Percentiles rank a stretch among this genome's conserved stretches.
Conservation (phyloP, 257 asterid species). For the Apocynum venetum region DNA sequence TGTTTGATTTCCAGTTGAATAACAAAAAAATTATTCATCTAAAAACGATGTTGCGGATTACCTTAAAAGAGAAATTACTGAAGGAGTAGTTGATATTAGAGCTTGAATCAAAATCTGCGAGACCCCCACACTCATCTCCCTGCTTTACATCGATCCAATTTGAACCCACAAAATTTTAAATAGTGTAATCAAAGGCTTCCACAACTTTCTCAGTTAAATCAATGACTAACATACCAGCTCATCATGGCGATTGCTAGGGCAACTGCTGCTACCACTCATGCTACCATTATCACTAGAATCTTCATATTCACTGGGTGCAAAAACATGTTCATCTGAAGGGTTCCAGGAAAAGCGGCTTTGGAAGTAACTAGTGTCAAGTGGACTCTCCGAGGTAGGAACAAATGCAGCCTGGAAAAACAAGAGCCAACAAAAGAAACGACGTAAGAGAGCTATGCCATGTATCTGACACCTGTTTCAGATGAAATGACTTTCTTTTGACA, state of each 20-base stretch:
- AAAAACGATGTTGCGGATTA: slow-evolving; percentile 12
- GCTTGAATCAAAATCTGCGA: slow-evolving; percentile 64
- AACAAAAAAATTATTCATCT: not conserved
- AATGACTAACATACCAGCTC: slow-evolving; percentile 53
- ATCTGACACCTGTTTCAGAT: not conserved
- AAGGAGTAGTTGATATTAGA: slow-evolving; percentile 76
- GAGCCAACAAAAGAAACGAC: not conserved
- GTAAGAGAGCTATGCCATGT: not conserved
- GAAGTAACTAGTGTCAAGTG: slow-evolving; percentile 90
- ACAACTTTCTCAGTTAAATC: not conserved
- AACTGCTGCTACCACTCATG: slow-evolving; percentile 79
- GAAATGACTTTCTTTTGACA: not conserved
- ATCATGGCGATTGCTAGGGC: slow-evolving; percentile 88
- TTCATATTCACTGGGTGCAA: slow-evolving; percentile 77
- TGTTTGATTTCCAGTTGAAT: not conserved
- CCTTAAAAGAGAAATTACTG: slow-evolving; percentile 98
- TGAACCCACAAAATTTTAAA: not conserved
- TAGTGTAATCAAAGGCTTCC: not conserved
- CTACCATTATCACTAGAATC: slow-evolving; percentile 82
- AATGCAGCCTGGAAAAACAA: slow-evolving; percentile 72
- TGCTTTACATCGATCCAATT: slow-evolving; percentile 25
- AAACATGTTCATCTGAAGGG: slow-evolving; percentile 83
- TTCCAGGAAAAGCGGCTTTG: slow-evolving; percentile 96
- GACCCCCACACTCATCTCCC: slow-evolving; percentile 75
- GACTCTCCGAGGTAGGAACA: slow-evolving; percentile 91